Evolutionary conservation across 2,329 filamentous ascomycete genomes (phyloP).

Genomic region (Chrysoporthe cubensis): DNA sequence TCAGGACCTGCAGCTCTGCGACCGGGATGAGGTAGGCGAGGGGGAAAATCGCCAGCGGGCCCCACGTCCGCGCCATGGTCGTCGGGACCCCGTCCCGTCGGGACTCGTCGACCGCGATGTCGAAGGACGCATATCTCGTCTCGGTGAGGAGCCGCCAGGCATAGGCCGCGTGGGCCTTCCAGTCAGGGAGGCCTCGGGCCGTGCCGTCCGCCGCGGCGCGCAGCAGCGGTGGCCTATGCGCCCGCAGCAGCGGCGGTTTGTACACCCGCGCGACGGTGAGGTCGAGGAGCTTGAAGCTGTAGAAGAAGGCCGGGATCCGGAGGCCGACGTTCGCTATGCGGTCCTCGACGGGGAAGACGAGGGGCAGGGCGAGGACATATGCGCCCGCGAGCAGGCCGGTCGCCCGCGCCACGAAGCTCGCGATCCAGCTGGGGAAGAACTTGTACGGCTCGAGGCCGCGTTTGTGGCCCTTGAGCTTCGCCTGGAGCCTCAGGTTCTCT

Average conservation of each 20-base stretch:
- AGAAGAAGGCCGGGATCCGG: constrained; percentile 21
- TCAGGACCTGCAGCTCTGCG: constrained; percentile 13
- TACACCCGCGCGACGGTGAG: constrained; percentile 8
- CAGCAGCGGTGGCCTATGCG: too few species aligned
- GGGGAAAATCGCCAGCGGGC: constrained; percentile 3
- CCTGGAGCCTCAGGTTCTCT: constrained; percentile 2
- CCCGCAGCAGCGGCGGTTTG: constrained; percentile 11
- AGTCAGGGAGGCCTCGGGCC: background rate
- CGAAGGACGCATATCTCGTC: constrained; percentile 19
- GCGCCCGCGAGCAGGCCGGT: constrained; percentile 1
- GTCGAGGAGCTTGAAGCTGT: constrained; percentile 17
- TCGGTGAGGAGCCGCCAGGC: constrained; percentile 14
- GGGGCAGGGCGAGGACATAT: constrained; percentile 12
- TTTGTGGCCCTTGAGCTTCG: background rate
- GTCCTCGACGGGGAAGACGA: background rate
- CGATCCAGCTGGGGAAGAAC: constrained; percentile 7
- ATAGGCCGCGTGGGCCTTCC: background rate
- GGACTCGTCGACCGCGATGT: constrained; percentile 19
- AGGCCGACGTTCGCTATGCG: background rate
- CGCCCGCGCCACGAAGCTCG: background rate
- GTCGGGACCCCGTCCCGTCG: background rate
- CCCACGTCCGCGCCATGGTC: background rate
- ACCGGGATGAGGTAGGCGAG: constrained; percentile 3
- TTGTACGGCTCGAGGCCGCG: background rate
- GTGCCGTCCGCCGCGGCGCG: background rate